Base-by-base conservation (phyloP, 306 rosid genomes). In the Aeschynomene evenia region DNA sequence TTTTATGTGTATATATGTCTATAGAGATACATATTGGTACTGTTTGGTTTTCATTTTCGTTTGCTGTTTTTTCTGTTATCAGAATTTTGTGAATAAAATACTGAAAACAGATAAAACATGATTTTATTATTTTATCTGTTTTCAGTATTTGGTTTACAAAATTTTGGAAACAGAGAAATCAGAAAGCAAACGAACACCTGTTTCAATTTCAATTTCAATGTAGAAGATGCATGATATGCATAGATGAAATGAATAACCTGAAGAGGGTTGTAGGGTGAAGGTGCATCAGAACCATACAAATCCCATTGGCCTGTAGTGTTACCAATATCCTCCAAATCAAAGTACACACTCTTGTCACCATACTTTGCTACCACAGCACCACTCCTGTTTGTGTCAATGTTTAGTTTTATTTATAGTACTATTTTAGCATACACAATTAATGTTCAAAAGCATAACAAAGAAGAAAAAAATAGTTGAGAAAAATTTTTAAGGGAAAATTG, bases 251-350 rank as follows among this genome's bases (percentile, higher is more conserved):
- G 7, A 56, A 21, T 11, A 49, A 89, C 96, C 96, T 89, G 96
- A 74, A 89, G 96, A 84, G 88, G 1, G 80, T 89, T 89, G 92
- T 89, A 89, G 1, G 96, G 96, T 15, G 96, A 86, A 40, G 96
- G 90, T 2, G 88, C 90, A 86, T 89, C 96, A 24, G 96, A 89
- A 3, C 96, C 96, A 75, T 89, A 89, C 86, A 89, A 75, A 59
- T 89, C 96, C 96, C 96, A 89, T 68, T 89, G 89, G 57, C 96
- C 96, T 5, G 96, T 89, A 39, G 96, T 89, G 90, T 89, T 89
- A 23, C 96, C 88, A 65, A 89, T 59, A 68, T 89, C 96, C 86
- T 89, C 92, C 66, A 89, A 82, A 61, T 89, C 90, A 70, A 89
- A 89, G 85, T 89, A 89, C 15, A 89, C 88, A 75, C 96, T 89